These are phyloP conservation scores for Rubroshorea leprosula DNA, from an alignment of 345 rosid species.

Conservation along the genomic window DNA sequence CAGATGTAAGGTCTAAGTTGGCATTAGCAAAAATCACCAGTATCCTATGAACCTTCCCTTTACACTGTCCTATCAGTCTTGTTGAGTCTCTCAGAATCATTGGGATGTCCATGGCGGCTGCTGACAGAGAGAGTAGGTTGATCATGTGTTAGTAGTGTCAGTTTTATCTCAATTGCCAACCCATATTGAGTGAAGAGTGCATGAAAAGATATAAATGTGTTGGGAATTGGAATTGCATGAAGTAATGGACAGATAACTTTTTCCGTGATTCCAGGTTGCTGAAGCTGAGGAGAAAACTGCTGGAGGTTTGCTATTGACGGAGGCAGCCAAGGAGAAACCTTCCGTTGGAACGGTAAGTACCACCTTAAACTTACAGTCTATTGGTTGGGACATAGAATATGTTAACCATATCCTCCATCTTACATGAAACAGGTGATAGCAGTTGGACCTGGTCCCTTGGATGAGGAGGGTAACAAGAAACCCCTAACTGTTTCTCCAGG, in stretches of 20 bases:
- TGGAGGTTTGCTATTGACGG: conserved; percentile 84
- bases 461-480: conserved; percentile 66
- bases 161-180: no score
- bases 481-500: conserved; percentile 51
- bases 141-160: no score
- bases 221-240: not conserved
- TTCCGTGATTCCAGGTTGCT: conserved; percentile 47
- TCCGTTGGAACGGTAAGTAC: conserved; percentile 74
- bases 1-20: not conserved
- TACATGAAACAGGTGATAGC: conserved; percentile 59
- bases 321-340: conserved; percentile 86
- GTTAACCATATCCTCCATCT: not conserved
- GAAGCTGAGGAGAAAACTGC: conserved; percentile 94
- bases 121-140: no score
- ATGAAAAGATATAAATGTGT: not conserved
- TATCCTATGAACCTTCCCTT: no score
- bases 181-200: no score
- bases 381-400: not conserved
- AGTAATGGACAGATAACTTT: no score
- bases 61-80: no score
- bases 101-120: conserved; percentile 4
- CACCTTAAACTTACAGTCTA: not conserved
- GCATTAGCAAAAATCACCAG: not conserved
- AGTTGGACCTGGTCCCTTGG: conserved; percentile 79
- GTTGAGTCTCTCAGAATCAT: no score